Base-by-base conservation (phyloP, 1,284 basidiomycete genomes). In the Irpex sp. region DNA sequence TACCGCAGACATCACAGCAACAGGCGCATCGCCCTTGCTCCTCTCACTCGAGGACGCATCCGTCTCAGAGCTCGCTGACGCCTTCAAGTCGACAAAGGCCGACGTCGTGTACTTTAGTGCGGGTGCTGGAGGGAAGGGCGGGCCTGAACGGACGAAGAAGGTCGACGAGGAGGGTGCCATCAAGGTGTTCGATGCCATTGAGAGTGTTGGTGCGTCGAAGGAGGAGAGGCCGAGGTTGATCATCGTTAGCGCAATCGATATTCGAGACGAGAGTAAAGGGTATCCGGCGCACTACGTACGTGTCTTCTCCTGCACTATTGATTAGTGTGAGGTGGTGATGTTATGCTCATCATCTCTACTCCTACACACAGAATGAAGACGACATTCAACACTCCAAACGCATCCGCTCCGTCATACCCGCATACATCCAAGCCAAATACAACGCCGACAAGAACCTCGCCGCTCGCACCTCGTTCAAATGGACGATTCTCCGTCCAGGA, bases 81-180 rank as follows among this genome's bases (percentile, higher is more conserved):
- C 81, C 1, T 85, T 92, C 66, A 67, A 77, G 31, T 78, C 78
- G 2, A 72, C 59, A 6, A 48, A 54, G 57, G 58, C 78, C n/a
- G 76, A 83, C 56, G 78, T 85, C 21, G 84, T 92, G 13, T 81
- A 90, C 66, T 92, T 88, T 70, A 77, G 83, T 19, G 88, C 88
- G 0, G 91, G 91, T 1, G 86, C 90, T 0, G 89, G 88, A 0
- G 88, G 87, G 0, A 87, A 88, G 69, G 89, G 87, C 68, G 80
- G 84, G 0, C 74, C 79, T 8, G 87, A 89, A 64, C 76, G 89
- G 38, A 90, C 86, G 0, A 83, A 83, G 67, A 80, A 79, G 26
- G 89, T 93, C 8, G 91, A 93, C 72, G 85, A 86, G 69, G 83
- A 87, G 59, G 90, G 88, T 2, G 88, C 89, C 0, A 69, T 91